Base-by-base conservation (phyloP, 192 early-diverging fungal species). In the Spinellus fusiger region DNA sequence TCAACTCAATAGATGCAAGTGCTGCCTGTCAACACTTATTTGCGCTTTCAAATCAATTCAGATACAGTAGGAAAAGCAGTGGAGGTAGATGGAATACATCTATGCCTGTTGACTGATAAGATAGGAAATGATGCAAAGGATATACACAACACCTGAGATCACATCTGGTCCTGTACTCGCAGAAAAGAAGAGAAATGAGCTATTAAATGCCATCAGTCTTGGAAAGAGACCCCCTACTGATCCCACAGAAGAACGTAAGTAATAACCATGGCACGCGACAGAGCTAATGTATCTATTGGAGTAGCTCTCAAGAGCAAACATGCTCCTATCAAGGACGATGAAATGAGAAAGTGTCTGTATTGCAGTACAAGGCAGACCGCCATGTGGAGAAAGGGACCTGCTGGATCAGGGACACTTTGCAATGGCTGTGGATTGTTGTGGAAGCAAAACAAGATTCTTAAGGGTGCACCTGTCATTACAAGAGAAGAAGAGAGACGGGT, bases 121-220 rank as follows among this genome's bases (percentile, higher is more conserved):
- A 29, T 54, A 32, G 26, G 27, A 32, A 16, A 54, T 67, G 20
- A 16, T 61, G 32, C 50, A 61, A 7, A 52, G 51, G 31, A 26
- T 50, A 33, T 54, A 56, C 15, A 65, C 63, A 0, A 22, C 57
- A 3, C 69, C 69, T 20, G 69, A 71, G 23, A 61, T 65, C 9
- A 52, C 35, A n/a, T 47, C 47, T 20, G 62, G 69, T 4, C 69
- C 69, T 0, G 33, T 64, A 5, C 10, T 50, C 0, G 69, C 63
- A 2, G 69, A 71, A 54, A 71, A 71, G 38, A 71, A 71, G n/a
- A 35, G 69, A 12, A 71, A 49, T 35, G 69, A 71, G 15, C 47
- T 61, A 18, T 8, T 61, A 13, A 61, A 61, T 44, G 61, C 62
- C 22, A 55, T 71, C 22, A 59, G 53, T 35, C 29, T 64, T 27